These are phyloP conservation scores for Trichoderma brevicompactum DNA, from an alignment of 2,329 filamentous ascomycete species.

Conservation along the genomic window DNA sequence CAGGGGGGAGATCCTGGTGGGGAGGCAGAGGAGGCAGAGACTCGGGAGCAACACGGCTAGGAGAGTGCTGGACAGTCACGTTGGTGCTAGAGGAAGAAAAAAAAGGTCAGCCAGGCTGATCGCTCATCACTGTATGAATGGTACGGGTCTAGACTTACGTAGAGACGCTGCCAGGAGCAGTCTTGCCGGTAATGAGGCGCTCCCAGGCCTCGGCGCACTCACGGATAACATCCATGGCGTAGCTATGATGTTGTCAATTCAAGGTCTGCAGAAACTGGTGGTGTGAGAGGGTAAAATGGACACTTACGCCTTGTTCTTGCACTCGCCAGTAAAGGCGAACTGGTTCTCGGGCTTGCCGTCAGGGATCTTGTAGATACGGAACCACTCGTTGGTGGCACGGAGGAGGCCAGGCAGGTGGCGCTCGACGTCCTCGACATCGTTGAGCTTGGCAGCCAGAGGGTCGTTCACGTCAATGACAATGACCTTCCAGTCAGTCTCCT, in stretches of 20 bases:
- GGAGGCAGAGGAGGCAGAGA: conserved; percentile 77
- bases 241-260: conserved; percentile 54
- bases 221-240: conserved; percentile 91
- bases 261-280: not conserved
- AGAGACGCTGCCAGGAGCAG: conserved; percentile 73
- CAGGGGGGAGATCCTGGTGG: conserved; percentile 79
- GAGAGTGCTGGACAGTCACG: conserved; percentile 73
- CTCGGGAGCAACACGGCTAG: conserved; percentile 69
- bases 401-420: conserved; percentile 95
- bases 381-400: conserved; percentile 99
- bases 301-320: conserved; percentile 96
- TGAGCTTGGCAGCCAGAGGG: conserved; percentile 92
- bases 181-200: conserved; percentile 91
- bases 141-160: conserved; percentile 64
- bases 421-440: conserved; percentile 99
- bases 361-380: conserved; percentile 99
- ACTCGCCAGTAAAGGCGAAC: conserved; percentile 99
- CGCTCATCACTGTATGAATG: too few relatives aligned
- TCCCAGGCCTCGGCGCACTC: conserved; percentile 98
- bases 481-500: conserved; percentile 99
- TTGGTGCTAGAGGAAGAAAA: conserved; percentile 68
- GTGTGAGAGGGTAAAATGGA: not conserved
- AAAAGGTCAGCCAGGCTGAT: not conserved
- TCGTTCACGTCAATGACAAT: conserved; percentile 99
- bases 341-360: conserved; percentile 99